Evolutionary conservation across 1,284 basidiomycete genomes (phyloP).

Genomic region (Puccinia novopanici): DNA sequence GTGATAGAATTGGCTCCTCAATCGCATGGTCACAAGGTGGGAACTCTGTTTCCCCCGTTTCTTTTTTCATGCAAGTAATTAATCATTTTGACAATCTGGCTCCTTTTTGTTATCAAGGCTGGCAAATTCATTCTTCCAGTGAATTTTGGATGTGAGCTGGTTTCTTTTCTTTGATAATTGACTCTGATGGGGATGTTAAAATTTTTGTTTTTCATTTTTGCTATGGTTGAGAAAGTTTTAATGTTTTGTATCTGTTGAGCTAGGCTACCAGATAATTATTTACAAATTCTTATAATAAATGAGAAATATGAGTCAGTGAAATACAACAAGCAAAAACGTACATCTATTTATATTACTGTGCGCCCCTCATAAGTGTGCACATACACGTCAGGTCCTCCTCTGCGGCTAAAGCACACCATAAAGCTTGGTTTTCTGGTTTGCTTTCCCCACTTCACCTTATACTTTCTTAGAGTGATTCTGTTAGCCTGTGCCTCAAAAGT

Average conservation of each 20-base stretch:
- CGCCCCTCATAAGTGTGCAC: no score
- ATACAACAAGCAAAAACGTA: no score
- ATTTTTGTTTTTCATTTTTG: neutral
- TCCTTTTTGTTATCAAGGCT: neutral
- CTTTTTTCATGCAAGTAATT: neutral
- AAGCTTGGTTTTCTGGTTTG: no score
- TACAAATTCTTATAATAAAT: neutral
- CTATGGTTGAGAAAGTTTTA: neutral
- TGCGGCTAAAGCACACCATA: no score
- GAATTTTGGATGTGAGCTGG: conserved; percentile 73
- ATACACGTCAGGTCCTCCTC: no score
- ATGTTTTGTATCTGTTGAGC: no score
- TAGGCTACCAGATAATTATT: no score
- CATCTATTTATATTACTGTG: no score
- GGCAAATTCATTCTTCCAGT: conserved; percentile 45
- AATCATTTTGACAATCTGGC: neutral
- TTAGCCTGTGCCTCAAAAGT: no score
- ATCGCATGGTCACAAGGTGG: conserved; percentile 24
- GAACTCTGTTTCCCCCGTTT: neutral
- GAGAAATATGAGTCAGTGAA: neutral
- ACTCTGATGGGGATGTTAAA: neutral
- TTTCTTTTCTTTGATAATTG: neutral
- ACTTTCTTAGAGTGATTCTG: no score
- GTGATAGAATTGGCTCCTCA: conserved; percentile 41
- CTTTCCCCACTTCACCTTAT: no score